Base-by-base conservation (phyloP, 257 asterid species). In the Gardenia jasminoides region DNA sequence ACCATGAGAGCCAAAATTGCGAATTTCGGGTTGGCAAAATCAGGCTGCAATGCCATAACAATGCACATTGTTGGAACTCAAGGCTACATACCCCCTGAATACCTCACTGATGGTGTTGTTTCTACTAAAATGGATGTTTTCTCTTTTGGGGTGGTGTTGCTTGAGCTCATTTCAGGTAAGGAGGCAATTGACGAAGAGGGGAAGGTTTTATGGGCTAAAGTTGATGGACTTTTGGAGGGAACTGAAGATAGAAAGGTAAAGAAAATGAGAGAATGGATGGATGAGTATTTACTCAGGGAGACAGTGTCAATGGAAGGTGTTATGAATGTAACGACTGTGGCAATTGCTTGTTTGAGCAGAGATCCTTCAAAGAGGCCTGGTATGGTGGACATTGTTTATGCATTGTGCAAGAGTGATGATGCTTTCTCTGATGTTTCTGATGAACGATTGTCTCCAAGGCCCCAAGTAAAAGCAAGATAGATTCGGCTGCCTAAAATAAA, bases 41-140 rank as follows among this genome's bases (percentile, higher is more conserved):
- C 98, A 1, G 99, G 99, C 9, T 86, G 91, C 93, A 96, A 96
- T 26, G 98, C 99, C 78, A 91, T 96, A 79, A 93, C 99, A 4
- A 93, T 90, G 97, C 98, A 96, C 90, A 93, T 93, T 47, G 99
- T 93, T 0, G 99, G 99, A 31, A 92, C 97, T 3, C 97, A 96
- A 54, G 99, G 99, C 43, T 92, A 93, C 89, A 90, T 96, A 3
- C 88, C 98, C 44, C 97, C 97, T 1, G 97, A 96, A 80, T 92
- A 93, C 59, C 85, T 96, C 2, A 67, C 91, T 0, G 97, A 92
- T 8, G 98, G 98, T 0, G 87, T 96, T 4, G 96, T 93, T 43
- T 93, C 98, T 0, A 91, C 96, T 0, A 96, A 90, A 77, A 92
- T 91, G 94, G 99, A 96, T 17, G 93, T 93, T 68, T 93, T 92